Evolutionary conservation across 306 rosid genomes (phyloP), one percentile per base, ranked within the genome.

Genomic region (Mimosa pudica): DNA sequence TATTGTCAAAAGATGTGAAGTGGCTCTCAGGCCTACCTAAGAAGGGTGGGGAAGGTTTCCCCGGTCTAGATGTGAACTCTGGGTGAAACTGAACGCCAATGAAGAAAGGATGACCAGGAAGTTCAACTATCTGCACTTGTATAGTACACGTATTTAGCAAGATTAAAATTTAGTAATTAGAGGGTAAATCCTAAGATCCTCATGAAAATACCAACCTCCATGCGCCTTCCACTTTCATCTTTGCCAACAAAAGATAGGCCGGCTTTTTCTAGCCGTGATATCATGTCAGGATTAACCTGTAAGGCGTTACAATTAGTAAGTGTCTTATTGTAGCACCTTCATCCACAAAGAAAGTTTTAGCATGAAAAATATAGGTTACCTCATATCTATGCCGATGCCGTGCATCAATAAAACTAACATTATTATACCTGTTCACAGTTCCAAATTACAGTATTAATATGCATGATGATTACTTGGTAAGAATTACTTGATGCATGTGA

Each of bases 271-370:
- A 92, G 86, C 67, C 89, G 84, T 13, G 84, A 80, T 75, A 92
- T 86, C 92, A 92, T 88, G 76, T 90, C 92, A 70, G 94, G 97
- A 88, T 92, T 92, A 82, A 92, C 97, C 97, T 92, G 83, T 69
- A 85, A 10, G 82, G 42, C 68, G 60, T 7, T 47, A 65, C 47
- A 68, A 75, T 38, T 57, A 61, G 51, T 70, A 63, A 69, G 77
- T 68, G 12, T 73, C 42, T 20, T 0, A 38, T 54, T 11, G 77
- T 63, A 52, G 54, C 38, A 5, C 58, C 70, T 42, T 76, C 51
- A 54, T 69, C 7, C 18, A 24, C 47, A 32, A 76, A 71, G 45
- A 12, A 77, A 75, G 61, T 24, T 11, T 60, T 64, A 42, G 70
- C 73, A 47, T 41, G 70, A 38, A 77, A 83, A 79, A 73, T 52